Conservation (phyloP, 345 rosid species). For the Populus euphratica region DNA sequence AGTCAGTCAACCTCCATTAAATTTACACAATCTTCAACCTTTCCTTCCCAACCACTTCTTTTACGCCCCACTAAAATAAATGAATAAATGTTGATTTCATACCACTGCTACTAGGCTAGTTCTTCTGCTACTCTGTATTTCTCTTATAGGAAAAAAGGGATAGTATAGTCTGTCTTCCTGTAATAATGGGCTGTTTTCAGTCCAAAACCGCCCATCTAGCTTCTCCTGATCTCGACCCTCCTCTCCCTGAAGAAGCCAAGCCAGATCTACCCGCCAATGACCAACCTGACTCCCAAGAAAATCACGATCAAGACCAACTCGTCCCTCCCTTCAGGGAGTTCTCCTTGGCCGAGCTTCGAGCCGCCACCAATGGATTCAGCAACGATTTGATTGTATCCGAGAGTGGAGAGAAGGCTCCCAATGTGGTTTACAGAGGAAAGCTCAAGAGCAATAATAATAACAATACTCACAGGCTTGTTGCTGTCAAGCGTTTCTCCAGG, state of each 20-base stretch:
- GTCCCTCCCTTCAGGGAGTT: conserved; percentile 67
- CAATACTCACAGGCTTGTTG: conserved; percentile 37
- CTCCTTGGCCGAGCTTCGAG: conserved; percentile 59
- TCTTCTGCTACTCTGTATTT: no score
- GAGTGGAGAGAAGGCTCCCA: conserved; percentile 96
- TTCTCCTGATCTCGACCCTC: conserved; percentile 64
- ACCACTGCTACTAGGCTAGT: no score
- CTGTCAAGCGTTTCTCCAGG: conserved; percentile 82
- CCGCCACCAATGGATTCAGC: conserved; percentile 80
- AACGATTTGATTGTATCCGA: conserved; percentile 76
- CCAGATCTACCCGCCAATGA: conserved; percentile 55
- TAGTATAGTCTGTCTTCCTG: no score
- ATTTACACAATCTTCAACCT: no score
- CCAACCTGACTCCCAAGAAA: conserved; percentile 31
- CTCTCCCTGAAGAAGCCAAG: conserved; percentile 39
- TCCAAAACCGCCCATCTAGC: conserved; percentile 70
- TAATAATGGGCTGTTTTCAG: conserved; percentile 83
- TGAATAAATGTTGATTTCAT: no score
- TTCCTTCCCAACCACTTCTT: no score
- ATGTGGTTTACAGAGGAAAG: conserved; percentile 82
- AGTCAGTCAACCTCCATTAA: no score
- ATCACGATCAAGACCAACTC: conserved; percentile 36
- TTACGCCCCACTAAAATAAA: no score
- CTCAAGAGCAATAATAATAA: conserved; percentile 44
- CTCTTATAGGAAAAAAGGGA: no score